Evolutionary conservation across 192 early-diverging fungal species (phyloP).

Genomic region (Radiomyces spectabilis): DNA sequence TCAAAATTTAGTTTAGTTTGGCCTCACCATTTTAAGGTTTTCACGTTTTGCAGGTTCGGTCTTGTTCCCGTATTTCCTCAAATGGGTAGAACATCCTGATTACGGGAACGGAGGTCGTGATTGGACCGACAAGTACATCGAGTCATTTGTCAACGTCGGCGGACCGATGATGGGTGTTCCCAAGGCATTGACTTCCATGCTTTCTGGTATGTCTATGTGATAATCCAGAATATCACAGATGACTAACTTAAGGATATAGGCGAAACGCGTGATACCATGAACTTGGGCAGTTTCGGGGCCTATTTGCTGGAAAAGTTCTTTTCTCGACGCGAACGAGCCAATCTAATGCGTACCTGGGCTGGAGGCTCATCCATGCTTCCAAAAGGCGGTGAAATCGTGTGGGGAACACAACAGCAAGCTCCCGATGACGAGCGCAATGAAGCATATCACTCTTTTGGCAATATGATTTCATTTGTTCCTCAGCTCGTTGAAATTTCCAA

Average conservation of each 20-base stretch:
- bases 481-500: neutral
- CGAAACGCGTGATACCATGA: slow-evolving; percentile 82
- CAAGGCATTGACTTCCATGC: slow-evolving; percentile 67
- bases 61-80: slow-evolving; percentile 78
- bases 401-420: slow-evolving; percentile 59
- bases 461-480: slow-evolving; percentile 41
- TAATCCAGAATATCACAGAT: neutral
- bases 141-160: slow-evolving; percentile 77
- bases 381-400: slow-evolving; percentile 75
- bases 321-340: slow-evolving; percentile 61
- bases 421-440: slow-evolving; percentile 63
- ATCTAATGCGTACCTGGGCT: slow-evolving; percentile 77
- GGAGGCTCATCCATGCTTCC: slow-evolving; percentile 72
- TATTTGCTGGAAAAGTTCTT: slow-evolving; percentile 85
- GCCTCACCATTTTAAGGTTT: neutral
- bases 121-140: slow-evolving; percentile 76
- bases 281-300: slow-evolving; percentile 64
- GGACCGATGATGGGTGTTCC: slow-evolving; percentile 83
- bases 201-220: too few relatives aligned
- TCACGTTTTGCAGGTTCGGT: slow-evolving; percentile 37
- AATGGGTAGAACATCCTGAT: slow-evolving; percentile 67
- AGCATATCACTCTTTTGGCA: slow-evolving; percentile 37
- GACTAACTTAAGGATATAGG: slow-evolving; percentile 14
- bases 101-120: slow-evolving; percentile 61
- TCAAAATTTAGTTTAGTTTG: neutral